These are phyloP conservation scores for Penicillium sp. DNA, from an alignment of 2,329 filamentous ascomycete species.

Conservation along the genomic window DNA sequence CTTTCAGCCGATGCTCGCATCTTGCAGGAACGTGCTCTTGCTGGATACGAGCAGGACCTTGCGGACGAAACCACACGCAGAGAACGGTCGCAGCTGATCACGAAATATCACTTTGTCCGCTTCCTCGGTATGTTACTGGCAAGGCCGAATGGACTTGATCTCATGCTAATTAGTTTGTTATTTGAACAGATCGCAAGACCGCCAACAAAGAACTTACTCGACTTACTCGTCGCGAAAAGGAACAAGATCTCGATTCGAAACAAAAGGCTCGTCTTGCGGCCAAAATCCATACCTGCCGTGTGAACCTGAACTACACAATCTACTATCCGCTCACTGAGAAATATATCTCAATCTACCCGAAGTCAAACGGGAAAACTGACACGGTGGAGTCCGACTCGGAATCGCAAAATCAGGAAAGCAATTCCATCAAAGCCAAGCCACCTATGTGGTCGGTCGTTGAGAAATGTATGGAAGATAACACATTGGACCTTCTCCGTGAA, in stretches of 20 bases:
- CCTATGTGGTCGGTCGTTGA: slow-evolving; percentile 48
- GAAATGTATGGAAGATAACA: slow-evolving; percentile 45
- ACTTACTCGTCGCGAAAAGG: slow-evolving; percentile 40
- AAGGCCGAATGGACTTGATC: background rate
- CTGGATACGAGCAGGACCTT: slow-evolving; percentile 57
- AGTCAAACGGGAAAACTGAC: slow-evolving; percentile 30
- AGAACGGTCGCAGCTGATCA: slow-evolving; percentile 56
- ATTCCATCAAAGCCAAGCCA: slow-evolving; percentile 30
- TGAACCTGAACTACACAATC: slow-evolving; percentile 63
- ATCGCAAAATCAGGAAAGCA: slow-evolving; percentile 20
- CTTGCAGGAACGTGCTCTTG: slow-evolving; percentile 60
- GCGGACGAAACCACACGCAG: slow-evolving; percentile 50
- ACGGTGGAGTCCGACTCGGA: slow-evolving; percentile 16
- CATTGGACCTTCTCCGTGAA: slow-evolving; percentile 43
- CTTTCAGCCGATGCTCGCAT: slow-evolving; percentile 57
- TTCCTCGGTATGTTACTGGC: slow-evolving; percentile 52
- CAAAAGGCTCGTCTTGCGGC: slow-evolving; percentile 29
- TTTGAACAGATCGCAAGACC: slow-evolving; percentile 41
- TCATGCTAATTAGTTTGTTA: slow-evolving; percentile 9
- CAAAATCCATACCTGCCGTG: slow-evolving; percentile 50
- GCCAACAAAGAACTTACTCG: slow-evolving; percentile 42
- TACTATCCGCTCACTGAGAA: slow-evolving; percentile 61
- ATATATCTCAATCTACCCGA: slow-evolving; percentile 58
- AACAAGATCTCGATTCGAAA: slow-evolving; percentile 29
- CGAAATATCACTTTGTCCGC: slow-evolving; percentile 64